Base-by-base conservation (phyloP, 1,284 basidiomycete genomes). In the Phlebopus sp. region DNA sequence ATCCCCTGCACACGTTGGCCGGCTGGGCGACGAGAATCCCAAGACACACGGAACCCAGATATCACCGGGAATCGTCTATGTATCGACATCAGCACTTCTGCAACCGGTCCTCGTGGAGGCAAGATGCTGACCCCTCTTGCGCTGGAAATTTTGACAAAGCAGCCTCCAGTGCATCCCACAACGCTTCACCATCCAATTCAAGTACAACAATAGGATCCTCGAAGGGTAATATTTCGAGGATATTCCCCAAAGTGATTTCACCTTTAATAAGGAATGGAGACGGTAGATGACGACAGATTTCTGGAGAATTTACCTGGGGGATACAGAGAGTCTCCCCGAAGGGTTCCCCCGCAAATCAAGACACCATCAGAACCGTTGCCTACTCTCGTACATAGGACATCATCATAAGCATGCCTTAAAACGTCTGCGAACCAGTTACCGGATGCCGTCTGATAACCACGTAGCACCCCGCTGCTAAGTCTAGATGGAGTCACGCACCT, bases 351-450 rank as follows among this genome's bases (percentile, higher is more conserved):
- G 58, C 84, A 90, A 29, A 93, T 81, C 52, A 95, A 75, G 2
- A 89, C 89, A 0, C 82, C 86, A 61, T 94, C 90, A 1, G 85
- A 79, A 2, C 82, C 85, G 1, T 79, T 81, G 18, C 74, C 74
- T 17, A 71, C 80, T 57, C 82, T 77, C 57, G 82, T 67, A 42
- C 74, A 77, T 44, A 88, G 67, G 4, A 81, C 80, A 59, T 93
- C 91, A 52, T 95, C 92, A 59, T 94, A 96, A 1, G 89, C 81
- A 62, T 93, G 88, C 52, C 90, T 74, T 25, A 93, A 67, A 25
- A 95, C 84, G 64, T 97, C 93, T 1, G 92, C 87, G 48, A 94
- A 84, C 86, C 91, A 93, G 62, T 96, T 90, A n/a, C 84, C 86
- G 8, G 86, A 74, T 0, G 86, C 86, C 14, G 85, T 86, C 82